These are phyloP conservation scores for Venturia aucupariae DNA, from an alignment of 2,329 filamentous ascomycete genomes.

Conservation along the genomic window DNA sequence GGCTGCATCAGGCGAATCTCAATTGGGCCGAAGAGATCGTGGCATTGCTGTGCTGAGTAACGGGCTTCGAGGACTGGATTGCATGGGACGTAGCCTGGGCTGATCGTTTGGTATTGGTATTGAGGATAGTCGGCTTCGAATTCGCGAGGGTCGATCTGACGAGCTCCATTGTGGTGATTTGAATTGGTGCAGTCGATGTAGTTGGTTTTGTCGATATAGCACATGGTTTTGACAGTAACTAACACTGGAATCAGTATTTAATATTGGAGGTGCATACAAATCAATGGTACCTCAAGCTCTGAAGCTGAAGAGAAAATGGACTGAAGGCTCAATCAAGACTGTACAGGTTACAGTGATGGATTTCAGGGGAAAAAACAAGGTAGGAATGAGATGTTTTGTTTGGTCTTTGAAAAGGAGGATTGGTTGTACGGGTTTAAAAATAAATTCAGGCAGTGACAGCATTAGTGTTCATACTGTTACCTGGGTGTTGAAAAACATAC, in stretches of 20 bases:
- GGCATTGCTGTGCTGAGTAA: neutral
- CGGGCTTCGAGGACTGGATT: neutral
- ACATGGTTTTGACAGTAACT: neutral
- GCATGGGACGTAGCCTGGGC: neutral
- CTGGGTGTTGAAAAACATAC: neutral
- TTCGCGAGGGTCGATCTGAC: neutral
- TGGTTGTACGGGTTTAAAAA: too few species aligned
- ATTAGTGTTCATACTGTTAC: neutral
- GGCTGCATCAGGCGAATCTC: neutral
- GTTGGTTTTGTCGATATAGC: neutral
- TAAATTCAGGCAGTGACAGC: too few species aligned
- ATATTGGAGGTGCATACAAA: too few species aligned
- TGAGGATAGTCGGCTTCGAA: neutral
- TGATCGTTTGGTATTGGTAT: neutral
- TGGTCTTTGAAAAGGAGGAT: too few species aligned
- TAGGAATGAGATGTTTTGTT: too few species aligned
- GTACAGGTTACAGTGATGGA: too few species aligned
- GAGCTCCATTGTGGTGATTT: neutral
- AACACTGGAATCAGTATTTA: neutral
- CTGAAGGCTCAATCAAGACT: too few species aligned
- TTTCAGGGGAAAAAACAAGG: too few species aligned
- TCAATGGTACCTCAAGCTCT: too few species aligned
- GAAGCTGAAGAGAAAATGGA: too few species aligned
- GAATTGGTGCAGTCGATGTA: neutral
- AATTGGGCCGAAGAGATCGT: neutral